These are phyloP conservation scores for Epicoccum sorghinum DNA, from an alignment of 2,329 filamentous ascomycete species.

Conservation along the genomic window DNA sequence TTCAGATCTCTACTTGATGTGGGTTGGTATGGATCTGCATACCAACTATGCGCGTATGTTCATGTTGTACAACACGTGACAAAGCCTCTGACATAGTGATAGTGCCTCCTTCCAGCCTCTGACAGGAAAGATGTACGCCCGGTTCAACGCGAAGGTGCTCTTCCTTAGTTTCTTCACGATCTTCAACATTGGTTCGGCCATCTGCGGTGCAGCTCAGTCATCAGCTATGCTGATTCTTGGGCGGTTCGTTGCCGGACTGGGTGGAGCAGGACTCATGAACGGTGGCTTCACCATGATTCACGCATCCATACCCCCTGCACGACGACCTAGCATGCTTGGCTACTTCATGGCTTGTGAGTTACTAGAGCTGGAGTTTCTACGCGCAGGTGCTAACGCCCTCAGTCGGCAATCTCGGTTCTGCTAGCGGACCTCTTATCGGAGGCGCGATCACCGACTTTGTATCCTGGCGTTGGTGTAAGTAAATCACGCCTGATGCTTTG, in stretches of 20 bases:
- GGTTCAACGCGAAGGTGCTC: constrained; percentile 11
- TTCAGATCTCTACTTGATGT: constrained; percentile 26
- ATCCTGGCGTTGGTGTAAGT: constrained; percentile 55
- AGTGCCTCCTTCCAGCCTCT: constrained; percentile 21
- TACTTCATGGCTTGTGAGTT: constrained; percentile 51
- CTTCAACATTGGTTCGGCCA: constrained; percentile 21
- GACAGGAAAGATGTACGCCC: constrained; percentile 25
- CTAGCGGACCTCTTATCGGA: constrained; percentile 56
- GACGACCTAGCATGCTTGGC: constrained; percentile 53
- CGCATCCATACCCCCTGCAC: constrained; percentile 46
- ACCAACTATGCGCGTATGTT: constrained; percentile 46
- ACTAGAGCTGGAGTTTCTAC: background rate
- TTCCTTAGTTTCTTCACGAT: constrained; percentile 16
- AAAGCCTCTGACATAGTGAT: background rate
- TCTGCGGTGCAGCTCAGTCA: constrained; percentile 23
- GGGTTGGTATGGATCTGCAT: constrained; percentile 38
- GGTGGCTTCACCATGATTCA: constrained; percentile 49
- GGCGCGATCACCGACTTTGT: constrained; percentile 51
- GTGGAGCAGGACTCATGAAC: constrained; percentile 41
- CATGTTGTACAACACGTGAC: background rate
- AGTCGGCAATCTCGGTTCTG: constrained; percentile 50
- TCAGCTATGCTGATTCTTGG: constrained; percentile 21
- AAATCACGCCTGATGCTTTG: constrained; percentile 18
- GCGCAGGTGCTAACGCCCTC: constrained; percentile 18
- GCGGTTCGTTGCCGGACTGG: constrained; percentile 21